Percentiles rank a stretch among this genome's conserved stretches.
Conservation (phyloP, 2,329 filamentous ascomycete genomes). For the Sarocladium brachiariae region DNA sequence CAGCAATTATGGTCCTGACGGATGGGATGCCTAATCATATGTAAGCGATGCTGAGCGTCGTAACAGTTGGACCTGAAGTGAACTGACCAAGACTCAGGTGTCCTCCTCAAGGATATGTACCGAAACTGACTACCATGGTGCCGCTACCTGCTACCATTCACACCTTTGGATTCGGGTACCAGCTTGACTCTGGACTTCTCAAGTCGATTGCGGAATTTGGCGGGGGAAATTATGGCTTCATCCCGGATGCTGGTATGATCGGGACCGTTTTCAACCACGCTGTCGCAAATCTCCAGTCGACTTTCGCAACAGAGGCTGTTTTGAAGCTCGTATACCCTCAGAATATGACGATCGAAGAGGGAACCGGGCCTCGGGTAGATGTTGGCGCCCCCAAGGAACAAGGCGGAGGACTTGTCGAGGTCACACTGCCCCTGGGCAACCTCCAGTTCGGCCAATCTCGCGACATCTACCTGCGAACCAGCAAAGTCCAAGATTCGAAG, state of each 20-base stretch:
- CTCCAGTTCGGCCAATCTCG: constrained; percentile 56
- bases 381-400: constrained; percentile 16
- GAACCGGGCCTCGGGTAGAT: constrained; percentile 32
- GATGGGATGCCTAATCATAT: constrained; percentile 49
- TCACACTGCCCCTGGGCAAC: constrained; percentile 40
- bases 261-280: constrained; percentile 57
- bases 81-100: constrained; percentile 23
- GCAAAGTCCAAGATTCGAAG: constrained; percentile 15
- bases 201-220: constrained; percentile 54
- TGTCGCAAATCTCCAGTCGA: constrained; percentile 53
- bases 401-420: constrained; percentile 14
- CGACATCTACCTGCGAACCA: constrained; percentile 41
- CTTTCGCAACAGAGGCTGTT: constrained; percentile 42
- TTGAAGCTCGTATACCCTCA: constrained; percentile 35
- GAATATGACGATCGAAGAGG: constrained; percentile 30
- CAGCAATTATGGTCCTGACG: constrained; percentile 46
- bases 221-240: constrained; percentile 53
- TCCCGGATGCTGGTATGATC: constrained; percentile 56
- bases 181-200: constrained; percentile 38
- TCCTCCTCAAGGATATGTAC: constrained; percentile 46
- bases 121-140: constrained; percentile 39
- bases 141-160: constrained; percentile 35
- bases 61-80: not conserved
- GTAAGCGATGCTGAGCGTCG: constrained; percentile 22
- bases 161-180: constrained; percentile 31